Base-by-base conservation (phyloP, 1,284 basidiomycete species). In the Volvariella surrecta region DNA sequence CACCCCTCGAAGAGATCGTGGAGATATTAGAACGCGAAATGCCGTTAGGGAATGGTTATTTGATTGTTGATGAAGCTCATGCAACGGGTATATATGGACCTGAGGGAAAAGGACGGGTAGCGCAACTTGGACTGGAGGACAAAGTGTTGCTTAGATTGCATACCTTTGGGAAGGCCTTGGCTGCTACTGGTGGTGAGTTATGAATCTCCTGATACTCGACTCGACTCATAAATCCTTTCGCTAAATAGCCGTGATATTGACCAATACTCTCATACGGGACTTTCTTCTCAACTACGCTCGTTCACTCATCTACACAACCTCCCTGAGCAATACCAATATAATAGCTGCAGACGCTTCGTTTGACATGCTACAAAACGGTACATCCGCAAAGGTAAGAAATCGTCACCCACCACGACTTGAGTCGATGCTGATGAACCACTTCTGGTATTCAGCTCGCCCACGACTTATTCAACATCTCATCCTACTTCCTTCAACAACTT, bases 261-360 rank as follows among this genome's bases (percentile, higher is more conserved):
- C 81, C 32, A 82, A 73, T 13, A 68, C 74, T 2, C 67, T 89
- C 1, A 73, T 92, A 22, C 77, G 85, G 4, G 77, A 86, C 48
- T 97, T 93, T 62, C 68, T 97, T 16, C 68, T 96, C 57, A 98
- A 98, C 60, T 98, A 96, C 63, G 92, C 92, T 0, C 74, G 94
- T 22, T 81, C 92, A 3, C 69, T 98, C 40, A 89, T 95, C 44
- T 96, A 89, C 64, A 94, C 89, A 1, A 95, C 91, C 0, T 78
- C 88, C 0, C 71, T 89, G 50, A 79, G 82, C 45, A 76, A 81
- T 50, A 72, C 82, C 13, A 90, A 79, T 54, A 73, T 93, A 32
- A 66, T 90, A 37, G 80, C 87, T 0, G 74, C 83, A 16, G 73
- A 82, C 42, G 82, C 82, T 48, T 82, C 87, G 0, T 86, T 94